Conservation (phyloP, 2,329 filamentous ascomycete species). For the Nemania abortiva region DNA sequence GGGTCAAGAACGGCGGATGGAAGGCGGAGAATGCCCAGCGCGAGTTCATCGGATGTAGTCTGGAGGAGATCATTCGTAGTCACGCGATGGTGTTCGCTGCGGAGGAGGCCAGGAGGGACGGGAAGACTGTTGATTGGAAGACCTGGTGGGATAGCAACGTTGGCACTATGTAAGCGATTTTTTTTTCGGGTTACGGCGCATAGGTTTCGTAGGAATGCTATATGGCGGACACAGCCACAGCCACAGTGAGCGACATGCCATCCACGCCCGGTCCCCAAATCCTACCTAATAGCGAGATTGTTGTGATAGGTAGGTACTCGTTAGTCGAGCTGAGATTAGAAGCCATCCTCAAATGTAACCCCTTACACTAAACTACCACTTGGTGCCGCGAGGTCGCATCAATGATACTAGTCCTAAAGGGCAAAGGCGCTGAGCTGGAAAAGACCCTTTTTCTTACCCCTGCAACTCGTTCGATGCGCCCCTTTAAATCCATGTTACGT, state of each 20-base stretch:
- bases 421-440: background rate
- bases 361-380: background rate
- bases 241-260: background rate
- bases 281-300: background rate
- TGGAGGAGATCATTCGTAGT: slow-evolving; percentile 89
- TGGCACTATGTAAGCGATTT: background rate
- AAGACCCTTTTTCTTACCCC: background rate
- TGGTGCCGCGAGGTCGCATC: background rate
- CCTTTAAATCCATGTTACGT: background rate
- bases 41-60: slow-evolving; percentile 80
- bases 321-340: background rate
- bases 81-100: slow-evolving; percentile 95
- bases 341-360: slow-evolving; percentile 1
- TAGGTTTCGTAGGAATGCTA: background rate
- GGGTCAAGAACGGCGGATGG: slow-evolving; percentile 78
- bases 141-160: slow-evolving; percentile 78
- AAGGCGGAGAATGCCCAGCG: slow-evolving; percentile 77
- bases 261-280: background rate
- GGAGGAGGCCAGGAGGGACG: slow-evolving; percentile 81
- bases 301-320: background rate
- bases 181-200: background rate
- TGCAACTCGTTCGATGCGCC: background rate
- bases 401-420: background rate
- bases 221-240: background rate
- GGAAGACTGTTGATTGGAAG: slow-evolving; percentile 79